A percentile compares a stretch with the other conserved stretches of the same genome.
phyloP scores from a whole-genome alignment of 2,329 filamentous ascomycete species.

The Neonectria sp. region DNA sequence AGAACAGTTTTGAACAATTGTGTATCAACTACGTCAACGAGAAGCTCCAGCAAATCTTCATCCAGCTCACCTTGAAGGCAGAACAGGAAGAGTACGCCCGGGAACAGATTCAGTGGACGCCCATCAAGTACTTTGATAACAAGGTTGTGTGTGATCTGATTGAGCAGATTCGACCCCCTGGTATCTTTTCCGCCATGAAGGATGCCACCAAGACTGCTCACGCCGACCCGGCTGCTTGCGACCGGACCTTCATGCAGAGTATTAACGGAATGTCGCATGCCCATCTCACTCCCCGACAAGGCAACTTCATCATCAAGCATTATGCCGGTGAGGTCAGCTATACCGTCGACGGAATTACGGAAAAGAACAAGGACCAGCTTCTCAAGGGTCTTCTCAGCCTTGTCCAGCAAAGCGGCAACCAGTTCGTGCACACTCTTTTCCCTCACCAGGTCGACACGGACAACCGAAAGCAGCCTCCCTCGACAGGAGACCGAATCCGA shows the following conservation, averaged over 20 bases:
- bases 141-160: conserved; percentile 99
- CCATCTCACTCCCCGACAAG: conserved; percentile 92
- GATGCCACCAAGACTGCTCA: conserved; percentile 99
- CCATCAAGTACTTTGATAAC: conserved; percentile 99
- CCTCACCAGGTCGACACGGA: conserved; percentile 95
- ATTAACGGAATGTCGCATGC: conserved; percentile 92
- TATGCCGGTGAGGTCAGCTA: conserved; percentile 98
- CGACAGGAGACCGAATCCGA: conserved; percentile 96
- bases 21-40: conserved; percentile 99
- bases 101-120: conserved; percentile 98
- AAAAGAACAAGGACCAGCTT: conserved; percentile 99
- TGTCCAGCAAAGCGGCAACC: conserved; percentile 86
- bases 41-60: conserved; percentile 99
- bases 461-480: conserved; percentile 93
- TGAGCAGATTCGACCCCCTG: conserved; percentile 89
- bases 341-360: conserved; percentile 95
- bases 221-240: conserved; percentile 93
- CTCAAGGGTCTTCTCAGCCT: conserved; percentile 94
- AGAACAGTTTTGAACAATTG: conserved; percentile 98
- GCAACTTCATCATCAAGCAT: conserved; percentile 98
- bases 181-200: conserved; percentile 95
- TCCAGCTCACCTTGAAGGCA: conserved; percentile 94
- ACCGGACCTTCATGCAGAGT: conserved; percentile 95
- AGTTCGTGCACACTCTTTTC: conserved; percentile 90
- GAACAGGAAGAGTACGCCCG: conserved; percentile 98